Evolutionary conservation across 2,329 filamentous ascomycete genomes (phyloP).

Genomic region (Fusarium sp.): DNA sequence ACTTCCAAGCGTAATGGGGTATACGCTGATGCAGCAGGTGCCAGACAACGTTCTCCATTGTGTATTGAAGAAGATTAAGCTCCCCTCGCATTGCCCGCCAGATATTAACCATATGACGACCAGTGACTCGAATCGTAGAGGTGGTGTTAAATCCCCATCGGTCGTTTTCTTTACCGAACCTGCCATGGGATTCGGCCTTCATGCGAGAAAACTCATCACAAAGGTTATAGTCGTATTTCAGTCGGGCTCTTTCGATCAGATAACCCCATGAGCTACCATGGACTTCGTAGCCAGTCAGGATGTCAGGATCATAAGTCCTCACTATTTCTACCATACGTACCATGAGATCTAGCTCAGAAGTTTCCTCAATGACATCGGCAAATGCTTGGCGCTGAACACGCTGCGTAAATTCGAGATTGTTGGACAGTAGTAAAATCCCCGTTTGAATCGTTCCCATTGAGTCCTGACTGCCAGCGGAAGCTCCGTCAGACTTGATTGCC

Average conservation of each 20-base stretch:
- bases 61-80: constrained; percentile 91
- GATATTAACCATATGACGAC: constrained; percentile 95
- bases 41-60: constrained; percentile 94
- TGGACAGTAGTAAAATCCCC: constrained; percentile 80
- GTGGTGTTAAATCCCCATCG: constrained; percentile 95
- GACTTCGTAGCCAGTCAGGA: constrained; percentile 94
- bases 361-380: constrained; percentile 78
- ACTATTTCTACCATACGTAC: constrained; percentile 90
- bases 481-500: constrained; percentile 83
- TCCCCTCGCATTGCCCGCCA: constrained; percentile 97
- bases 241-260: constrained; percentile 86
- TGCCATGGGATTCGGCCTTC: constrained; percentile 83
- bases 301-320: constrained; percentile 85
- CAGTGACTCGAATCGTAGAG: constrained; percentile 91
- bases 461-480: constrained; percentile 60
- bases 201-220: constrained; percentile 93
- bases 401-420: constrained; percentile 67
- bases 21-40: constrained; percentile 88
- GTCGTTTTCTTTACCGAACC: constrained; percentile 87
- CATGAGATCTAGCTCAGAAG: constrained; percentile 85
- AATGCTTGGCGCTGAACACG: constrained; percentile 71
- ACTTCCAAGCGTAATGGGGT: constrained; percentile 84
- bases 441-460: constrained; percentile 65
- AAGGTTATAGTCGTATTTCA: constrained; percentile 90
- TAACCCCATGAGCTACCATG: constrained; percentile 96